Conservation (phyloP, 2,329 filamentous ascomycete genomes). For the Sporothrix globosa region DNA sequence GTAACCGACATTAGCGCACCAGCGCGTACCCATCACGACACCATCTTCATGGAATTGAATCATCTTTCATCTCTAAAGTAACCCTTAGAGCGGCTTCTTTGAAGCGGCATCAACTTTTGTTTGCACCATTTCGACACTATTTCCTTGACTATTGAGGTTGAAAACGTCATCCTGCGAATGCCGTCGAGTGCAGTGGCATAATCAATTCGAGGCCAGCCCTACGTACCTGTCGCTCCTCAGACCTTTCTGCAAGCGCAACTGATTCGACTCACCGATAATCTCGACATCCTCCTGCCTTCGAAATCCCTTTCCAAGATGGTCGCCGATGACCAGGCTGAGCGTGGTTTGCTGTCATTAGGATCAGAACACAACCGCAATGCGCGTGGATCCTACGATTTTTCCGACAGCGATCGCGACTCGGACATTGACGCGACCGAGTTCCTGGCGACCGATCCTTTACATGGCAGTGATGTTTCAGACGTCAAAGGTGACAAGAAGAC, state of each 20-base stretch:
- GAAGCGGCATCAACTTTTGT: not conserved
- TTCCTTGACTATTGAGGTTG: too few species aligned
- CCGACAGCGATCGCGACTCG: constrained; percentile 35
- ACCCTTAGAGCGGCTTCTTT: not conserved
- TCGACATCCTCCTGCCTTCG: not conserved
- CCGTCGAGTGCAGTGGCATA: too few species aligned
- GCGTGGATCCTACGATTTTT: constrained; percentile 25
- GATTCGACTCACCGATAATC: not conserved
- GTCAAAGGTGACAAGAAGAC: not conserved
- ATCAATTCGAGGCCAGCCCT: not conserved
- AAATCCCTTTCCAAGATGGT: not conserved
- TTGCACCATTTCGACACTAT: too few species aligned
- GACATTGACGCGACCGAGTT: constrained; percentile 44
- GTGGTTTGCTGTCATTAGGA: constrained; percentile 21
- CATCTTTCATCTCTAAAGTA: too few species aligned
- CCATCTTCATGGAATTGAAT: not conserved
- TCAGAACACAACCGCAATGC: not conserved
- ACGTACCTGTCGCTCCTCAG: not conserved
- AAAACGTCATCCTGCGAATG: too few species aligned
- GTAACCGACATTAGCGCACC: constrained; percentile 13
- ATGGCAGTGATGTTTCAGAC: constrained; percentile 9
- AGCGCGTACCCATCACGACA: not conserved
- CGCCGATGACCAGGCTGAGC: constrained; percentile 20
- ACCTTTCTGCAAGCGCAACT: not conserved
- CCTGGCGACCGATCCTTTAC: constrained; percentile 37